Percentiles rank a stretch among this genome's conserved stretches.
Conservation (phyloP, 2,329 filamentous ascomycete species). For the Elsinoe fawcettii region DNA sequence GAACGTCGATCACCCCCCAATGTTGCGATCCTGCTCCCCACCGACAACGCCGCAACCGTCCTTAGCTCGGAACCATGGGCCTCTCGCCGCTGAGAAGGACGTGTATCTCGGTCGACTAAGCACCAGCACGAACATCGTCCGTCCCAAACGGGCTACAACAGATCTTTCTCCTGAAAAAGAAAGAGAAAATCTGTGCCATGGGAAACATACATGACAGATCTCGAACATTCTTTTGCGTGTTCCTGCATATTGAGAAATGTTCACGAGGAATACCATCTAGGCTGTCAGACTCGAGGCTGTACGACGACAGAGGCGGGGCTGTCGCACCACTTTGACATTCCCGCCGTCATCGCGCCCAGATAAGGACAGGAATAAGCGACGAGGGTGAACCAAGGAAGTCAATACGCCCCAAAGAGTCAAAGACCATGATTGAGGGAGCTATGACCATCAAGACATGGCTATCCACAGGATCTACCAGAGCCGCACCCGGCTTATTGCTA, state of each 20-base stretch:
- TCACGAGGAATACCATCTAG: not conserved
- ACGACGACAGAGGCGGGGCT: not conserved
- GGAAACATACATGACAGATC: not conserved
- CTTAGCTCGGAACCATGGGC: slow-evolving; percentile 6
- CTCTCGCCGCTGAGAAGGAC: not conserved
- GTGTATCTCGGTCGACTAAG: slow-evolving; percentile 9
- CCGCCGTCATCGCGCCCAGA: slow-evolving; percentile 4
- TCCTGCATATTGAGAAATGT: not conserved
- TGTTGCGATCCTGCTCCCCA: slow-evolving; percentile 1
- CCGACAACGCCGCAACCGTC: slow-evolving; percentile 4
- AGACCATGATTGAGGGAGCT: slow-evolving; percentile 2
- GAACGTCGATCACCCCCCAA: slow-evolving; percentile 3
- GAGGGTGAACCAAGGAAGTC: not conserved
- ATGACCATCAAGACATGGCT: not conserved
- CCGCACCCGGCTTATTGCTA: slow-evolving; percentile 9
- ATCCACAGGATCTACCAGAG: slow-evolving; percentile 2
- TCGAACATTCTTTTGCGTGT: slow-evolving; percentile 4
- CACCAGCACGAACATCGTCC: slow-evolving; percentile 2
- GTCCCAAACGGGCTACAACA: slow-evolving; percentile 9
- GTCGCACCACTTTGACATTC: not conserved
- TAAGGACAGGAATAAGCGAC: slow-evolving; percentile 11
- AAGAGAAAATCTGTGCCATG: not conserved
- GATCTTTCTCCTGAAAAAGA: slow-evolving; percentile 13
- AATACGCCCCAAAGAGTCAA: not conserved
- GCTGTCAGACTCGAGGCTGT: not conserved